Evolutionary conservation across 176 grass and related monocot species (phyloP).

Genomic region (Rhynchospora pubera): DNA sequence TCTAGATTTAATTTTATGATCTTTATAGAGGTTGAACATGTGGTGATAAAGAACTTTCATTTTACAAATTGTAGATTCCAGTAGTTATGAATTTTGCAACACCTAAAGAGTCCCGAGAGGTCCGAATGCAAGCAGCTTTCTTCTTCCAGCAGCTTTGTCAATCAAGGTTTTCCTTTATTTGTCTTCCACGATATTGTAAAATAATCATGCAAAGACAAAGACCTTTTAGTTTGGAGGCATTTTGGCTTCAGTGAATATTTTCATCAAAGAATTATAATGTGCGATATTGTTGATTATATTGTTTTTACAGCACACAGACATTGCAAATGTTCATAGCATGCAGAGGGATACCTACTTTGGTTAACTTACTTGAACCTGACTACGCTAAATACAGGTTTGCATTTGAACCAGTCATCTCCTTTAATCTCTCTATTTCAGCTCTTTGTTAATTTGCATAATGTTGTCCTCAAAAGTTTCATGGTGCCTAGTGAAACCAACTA

Average conservation of each 20-base stretch:
- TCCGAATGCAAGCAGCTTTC: constrained; percentile 86
- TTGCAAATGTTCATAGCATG: constrained; percentile 99
- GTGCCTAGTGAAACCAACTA: too few species aligned
- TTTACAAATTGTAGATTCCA: constrained; percentile 60
- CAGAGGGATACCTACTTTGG: constrained; percentile 95
- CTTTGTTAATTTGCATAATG: neutral
- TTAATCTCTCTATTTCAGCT: neutral
- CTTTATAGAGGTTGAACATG: constrained; percentile 16
- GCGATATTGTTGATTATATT: constrained; percentile 17
- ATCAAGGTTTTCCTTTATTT: constrained; percentile 59
- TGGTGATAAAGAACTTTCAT: neutral
- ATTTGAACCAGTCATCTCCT: constrained; percentile 12
- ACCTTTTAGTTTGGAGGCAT: neutral
- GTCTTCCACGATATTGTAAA: neutral
- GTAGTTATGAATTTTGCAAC: constrained; percentile 76
- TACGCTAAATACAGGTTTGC: constrained; percentile 92
- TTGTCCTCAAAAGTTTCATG: neutral
- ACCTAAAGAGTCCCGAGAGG: constrained; percentile 64
- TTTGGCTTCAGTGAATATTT: constrained; percentile 3
- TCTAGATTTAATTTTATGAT: constrained; percentile 14
- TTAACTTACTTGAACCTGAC: constrained; percentile 92
- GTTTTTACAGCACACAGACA: constrained; percentile 63
- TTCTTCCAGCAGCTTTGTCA: constrained; percentile 94
- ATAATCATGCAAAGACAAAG: neutral
- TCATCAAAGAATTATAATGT: neutral